Conservation (phyloP, 2,329 filamentous ascomycete genomes). For the Bretziella fagacearum region DNA sequence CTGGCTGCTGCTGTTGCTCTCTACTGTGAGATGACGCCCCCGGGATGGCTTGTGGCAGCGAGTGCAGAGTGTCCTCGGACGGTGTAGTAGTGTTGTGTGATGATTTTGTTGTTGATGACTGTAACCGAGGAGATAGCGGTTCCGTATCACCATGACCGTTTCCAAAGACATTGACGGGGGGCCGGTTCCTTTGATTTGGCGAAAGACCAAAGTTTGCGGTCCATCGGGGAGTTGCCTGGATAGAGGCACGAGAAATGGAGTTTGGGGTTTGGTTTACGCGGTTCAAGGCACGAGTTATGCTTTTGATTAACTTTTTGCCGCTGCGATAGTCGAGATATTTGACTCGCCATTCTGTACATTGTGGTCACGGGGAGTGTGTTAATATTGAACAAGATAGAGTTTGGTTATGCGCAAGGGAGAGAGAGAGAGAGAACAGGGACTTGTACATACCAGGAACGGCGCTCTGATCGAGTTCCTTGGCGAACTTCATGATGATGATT, state of each 20-base stretch:
- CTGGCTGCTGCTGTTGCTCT: too few relatives aligned
- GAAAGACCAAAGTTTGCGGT: slow-evolving; percentile 19
- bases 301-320: slow-evolving; percentile 88
- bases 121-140: slow-evolving; percentile 2
- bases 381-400: not conserved
- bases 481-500: slow-evolving; percentile 41
- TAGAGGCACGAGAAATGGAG: not conserved
- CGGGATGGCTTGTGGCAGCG: not conserved
- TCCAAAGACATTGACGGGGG: not conserved
- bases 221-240: slow-evolving; percentile 6
- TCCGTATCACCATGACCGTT: slow-evolving; percentile 1
- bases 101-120: not conserved
- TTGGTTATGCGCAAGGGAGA: not conserved
- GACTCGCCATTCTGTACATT: slow-evolving; percentile 57
- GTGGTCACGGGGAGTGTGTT: too few relatives aligned
- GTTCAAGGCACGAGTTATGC: slow-evolving; percentile 55
- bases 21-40: too few relatives aligned
- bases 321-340: slow-evolving; percentile 94
- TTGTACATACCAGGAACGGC: slow-evolving; percentile 58
- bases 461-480: slow-evolving; percentile 69
- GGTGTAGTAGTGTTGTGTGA: not conserved
- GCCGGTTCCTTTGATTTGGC: slow-evolving; percentile 17
- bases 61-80: not conserved
- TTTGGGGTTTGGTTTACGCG: slow-evolving; percentile 37
- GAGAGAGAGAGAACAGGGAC: not conserved